Conservation (phyloP, 306 rosid species). For the Rubus idaeus region DNA sequence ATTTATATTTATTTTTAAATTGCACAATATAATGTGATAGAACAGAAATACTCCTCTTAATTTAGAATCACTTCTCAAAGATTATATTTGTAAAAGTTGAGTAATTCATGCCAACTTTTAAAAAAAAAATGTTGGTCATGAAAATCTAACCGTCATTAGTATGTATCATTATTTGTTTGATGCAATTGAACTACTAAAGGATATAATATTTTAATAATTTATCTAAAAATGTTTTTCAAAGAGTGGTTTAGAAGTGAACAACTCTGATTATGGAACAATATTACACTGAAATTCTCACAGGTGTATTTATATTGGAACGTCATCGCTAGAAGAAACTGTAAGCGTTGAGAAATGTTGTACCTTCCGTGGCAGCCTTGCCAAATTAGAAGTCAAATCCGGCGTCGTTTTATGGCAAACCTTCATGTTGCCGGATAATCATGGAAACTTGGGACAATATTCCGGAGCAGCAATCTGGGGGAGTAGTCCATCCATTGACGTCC, state of each 20-base stretch:
- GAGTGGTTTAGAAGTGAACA: no score
- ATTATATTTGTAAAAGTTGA: neutral
- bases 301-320: slow-evolving; percentile 36
- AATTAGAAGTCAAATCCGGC: slow-evolving; percentile 35
- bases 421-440: slow-evolving; percentile 51
- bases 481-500: slow-evolving; percentile 56
- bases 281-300: slow-evolving; percentile 12
- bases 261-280: neutral
- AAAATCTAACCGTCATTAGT: neutral
- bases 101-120: no score
- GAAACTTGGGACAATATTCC: slow-evolving; percentile 33
- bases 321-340: slow-evolving; percentile 40
- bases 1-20: no score
- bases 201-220: neutral
- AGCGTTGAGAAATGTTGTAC: slow-evolving; percentile 42
- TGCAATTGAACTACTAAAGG: no score
- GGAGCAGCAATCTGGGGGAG: slow-evolving; percentile 77
- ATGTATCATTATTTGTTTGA: neutral
- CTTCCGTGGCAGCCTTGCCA: slow-evolving; percentile 58
- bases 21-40: neutral
- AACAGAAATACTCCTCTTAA: neutral
- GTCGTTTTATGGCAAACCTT: slow-evolving; percentile 50
- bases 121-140: neutral
- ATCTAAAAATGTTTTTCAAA: neutral
- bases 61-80: neutral